These are phyloP conservation scores for Silene noctiflora DNA, from an alignment of 179 eudicot genomes.

Conservation along the genomic window DNA sequence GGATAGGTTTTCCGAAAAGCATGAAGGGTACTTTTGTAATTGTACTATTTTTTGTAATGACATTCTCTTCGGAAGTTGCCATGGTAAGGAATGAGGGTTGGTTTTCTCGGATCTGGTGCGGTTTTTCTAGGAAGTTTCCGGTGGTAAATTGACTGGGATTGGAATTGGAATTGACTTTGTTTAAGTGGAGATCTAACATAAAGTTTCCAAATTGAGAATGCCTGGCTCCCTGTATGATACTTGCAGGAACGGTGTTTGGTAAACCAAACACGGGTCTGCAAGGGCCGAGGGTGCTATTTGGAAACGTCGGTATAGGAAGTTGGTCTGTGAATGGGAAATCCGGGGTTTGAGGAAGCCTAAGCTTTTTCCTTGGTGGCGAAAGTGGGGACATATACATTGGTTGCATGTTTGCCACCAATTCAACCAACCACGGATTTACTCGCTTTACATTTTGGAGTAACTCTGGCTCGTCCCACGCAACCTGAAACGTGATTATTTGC, in stretches of 20 bases:
- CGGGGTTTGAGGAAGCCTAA: slow-evolving; percentile 47
- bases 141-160: background rate
- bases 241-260: slow-evolving; percentile 58
- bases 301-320: slow-evolving; percentile 42
- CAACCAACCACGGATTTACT: slow-evolving; percentile 95
- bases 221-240: slow-evolving; percentile 99
- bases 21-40: slow-evolving; percentile 41
- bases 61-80: slow-evolving; percentile 39
- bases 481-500: slow-evolving; percentile 37
- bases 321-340: slow-evolving; percentile 57
- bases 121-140: slow-evolving; percentile 16
- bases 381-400: slow-evolving; percentile 59
- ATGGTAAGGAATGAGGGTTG: slow-evolving; percentile 31
- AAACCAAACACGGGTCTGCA: slow-evolving; percentile 54
- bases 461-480: slow-evolving; percentile 91
- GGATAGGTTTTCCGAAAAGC: slow-evolving; percentile 81
- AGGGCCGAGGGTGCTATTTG: slow-evolving; percentile 46
- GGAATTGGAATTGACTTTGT: slow-evolving; percentile 41
- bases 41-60: slow-evolving; percentile 36
- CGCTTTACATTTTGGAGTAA: slow-evolving; percentile 79
- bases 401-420: slow-evolving; percentile 76
- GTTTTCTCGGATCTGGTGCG: slow-evolving; percentile 30
- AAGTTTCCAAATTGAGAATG: slow-evolving; percentile 75
- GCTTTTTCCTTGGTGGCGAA: slow-evolving; percentile 81
- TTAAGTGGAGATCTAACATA: slow-evolving; percentile 55